phyloP scores from a whole-genome alignment of 2,329 filamentous ascomycete species.

The Cladophialophora immunda region DNA sequence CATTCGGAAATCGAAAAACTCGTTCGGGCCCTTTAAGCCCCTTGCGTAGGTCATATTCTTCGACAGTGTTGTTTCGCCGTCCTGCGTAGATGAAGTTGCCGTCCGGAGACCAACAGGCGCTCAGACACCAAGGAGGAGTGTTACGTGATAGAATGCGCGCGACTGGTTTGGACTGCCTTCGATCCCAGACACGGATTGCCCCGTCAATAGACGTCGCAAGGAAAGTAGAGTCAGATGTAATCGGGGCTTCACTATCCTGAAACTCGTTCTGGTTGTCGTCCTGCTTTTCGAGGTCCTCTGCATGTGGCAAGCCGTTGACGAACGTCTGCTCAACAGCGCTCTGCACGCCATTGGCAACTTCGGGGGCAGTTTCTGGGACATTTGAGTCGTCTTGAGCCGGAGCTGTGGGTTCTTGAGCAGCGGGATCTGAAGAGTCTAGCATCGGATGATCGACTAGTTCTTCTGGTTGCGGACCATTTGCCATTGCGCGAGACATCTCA shows the following conservation, averaged over 20 bases:
- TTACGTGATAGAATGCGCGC: constrained; percentile 78
- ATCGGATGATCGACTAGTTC: constrained; percentile 45
- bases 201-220: constrained; percentile 73
- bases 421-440: constrained; percentile 20
- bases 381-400: constrained; percentile 22
- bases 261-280: constrained; percentile 57
- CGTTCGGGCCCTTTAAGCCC: constrained; percentile 77
- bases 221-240: constrained; percentile 78
- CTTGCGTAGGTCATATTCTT: constrained; percentile 90
- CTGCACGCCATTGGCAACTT: constrained; percentile 37
- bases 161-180: constrained; percentile 75
- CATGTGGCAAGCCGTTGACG: constrained; percentile 54
- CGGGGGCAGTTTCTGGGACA: constrained; percentile 22
- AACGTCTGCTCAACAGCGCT: constrained; percentile 41
- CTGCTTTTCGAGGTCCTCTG: constrained; percentile 49
- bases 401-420: constrained; percentile 4
- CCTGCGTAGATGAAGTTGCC: constrained; percentile 96
- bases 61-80: constrained; percentile 87
- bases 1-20: constrained; percentile 84
- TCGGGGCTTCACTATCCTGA: constrained; percentile 52
- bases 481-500: constrained; percentile 79
- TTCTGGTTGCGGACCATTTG: constrained; percentile 65
- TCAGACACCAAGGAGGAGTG: constrained; percentile 96
- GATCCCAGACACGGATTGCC: constrained; percentile 59
- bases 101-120: constrained; percentile 93